Evolutionary conservation across 106 monocot genomes (phyloP).

Genomic region (Dendrobium catenatum): DNA sequence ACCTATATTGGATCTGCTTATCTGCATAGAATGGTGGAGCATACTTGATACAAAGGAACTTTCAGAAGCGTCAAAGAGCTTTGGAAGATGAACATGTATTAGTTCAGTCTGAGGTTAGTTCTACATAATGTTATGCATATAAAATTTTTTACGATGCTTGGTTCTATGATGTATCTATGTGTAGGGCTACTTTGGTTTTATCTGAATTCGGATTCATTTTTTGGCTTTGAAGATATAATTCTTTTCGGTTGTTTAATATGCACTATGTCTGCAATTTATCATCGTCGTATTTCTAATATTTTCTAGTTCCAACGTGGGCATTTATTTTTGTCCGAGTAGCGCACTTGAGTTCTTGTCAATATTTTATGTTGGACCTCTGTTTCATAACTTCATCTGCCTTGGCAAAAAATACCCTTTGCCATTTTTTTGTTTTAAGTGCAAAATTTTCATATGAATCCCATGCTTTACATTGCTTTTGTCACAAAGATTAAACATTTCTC

Average conservation of each 20-base stretch:
- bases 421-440: neutral
- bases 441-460: neutral
- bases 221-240: neutral
- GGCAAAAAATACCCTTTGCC: neutral
- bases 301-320: neutral
- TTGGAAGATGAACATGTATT: slow-evolving; percentile 29
- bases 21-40: slow-evolving; percentile 55
- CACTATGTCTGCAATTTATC: neutral
- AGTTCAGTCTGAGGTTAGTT: slow-evolving; percentile 43
- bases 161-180: neutral
- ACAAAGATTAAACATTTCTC: neutral
- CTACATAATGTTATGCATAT: neutral
- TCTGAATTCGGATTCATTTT: neutral
- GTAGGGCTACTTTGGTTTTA: neutral
- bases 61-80: slow-evolving; percentile 54
- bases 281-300: neutral
- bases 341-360: neutral
- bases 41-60: slow-evolving; percentile 80
- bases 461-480: neutral
- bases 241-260: neutral
- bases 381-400: neutral
- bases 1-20: neutral
- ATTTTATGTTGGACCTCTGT: neutral
- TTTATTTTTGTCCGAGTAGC: neutral
- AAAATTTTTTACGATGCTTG: neutral